phyloP scores from a whole-genome alignment of 371 early-diverging fungal species.

The Conidiobolus coronatus region DNA sequence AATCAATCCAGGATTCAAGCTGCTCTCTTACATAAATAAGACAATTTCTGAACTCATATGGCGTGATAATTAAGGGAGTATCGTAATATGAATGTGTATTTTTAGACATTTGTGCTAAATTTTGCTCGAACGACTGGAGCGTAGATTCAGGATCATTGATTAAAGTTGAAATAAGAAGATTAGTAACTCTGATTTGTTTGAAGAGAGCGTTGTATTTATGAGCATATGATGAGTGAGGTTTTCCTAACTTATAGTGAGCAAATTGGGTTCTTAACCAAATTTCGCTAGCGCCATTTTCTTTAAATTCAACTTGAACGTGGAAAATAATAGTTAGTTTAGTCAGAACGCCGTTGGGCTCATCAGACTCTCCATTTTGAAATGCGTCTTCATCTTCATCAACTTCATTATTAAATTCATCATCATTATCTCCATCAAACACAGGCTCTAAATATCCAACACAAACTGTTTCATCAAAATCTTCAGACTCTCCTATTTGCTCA shows the following conservation, averaged over 20 bases:
- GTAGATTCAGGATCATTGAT: slow-evolving; percentile 6
- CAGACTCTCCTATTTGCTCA: slow-evolving; percentile 14
- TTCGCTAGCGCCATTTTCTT: slow-evolving; percentile 12
- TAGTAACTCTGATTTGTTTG: slow-evolving; percentile 14
- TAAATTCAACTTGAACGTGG: slow-evolving; percentile 14
- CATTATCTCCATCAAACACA: slow-evolving; percentile 10
- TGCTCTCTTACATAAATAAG: slow-evolving; percentile 12
- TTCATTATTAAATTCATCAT: slow-evolving; percentile 10
- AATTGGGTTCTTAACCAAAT: slow-evolving; percentile 21
- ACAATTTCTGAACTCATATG: slow-evolving; percentile 10
- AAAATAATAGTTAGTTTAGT: slow-evolving; percentile 17
- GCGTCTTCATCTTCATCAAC: slow-evolving; percentile 9
- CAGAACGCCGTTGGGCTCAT: not conserved
- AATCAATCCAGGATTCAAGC: slow-evolving; percentile 8
- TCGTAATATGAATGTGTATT: slow-evolving; percentile 2
- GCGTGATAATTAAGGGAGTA: slow-evolving; percentile 5
- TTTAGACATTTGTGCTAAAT: slow-evolving; percentile 6
- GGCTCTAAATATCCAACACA: slow-evolving; percentile 13
- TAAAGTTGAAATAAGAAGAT: slow-evolving; percentile 12
- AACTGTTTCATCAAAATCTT: slow-evolving; percentile 15
- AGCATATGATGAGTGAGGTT: slow-evolving; percentile 12
- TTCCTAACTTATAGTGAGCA: slow-evolving; percentile 21
- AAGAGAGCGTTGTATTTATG: slow-evolving; percentile 11
- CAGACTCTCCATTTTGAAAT: not conserved
- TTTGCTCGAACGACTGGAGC: slow-evolving; percentile 9